Base-by-base conservation (phyloP, 106 monocot genomes). In the Gastrodia elata region DNA sequence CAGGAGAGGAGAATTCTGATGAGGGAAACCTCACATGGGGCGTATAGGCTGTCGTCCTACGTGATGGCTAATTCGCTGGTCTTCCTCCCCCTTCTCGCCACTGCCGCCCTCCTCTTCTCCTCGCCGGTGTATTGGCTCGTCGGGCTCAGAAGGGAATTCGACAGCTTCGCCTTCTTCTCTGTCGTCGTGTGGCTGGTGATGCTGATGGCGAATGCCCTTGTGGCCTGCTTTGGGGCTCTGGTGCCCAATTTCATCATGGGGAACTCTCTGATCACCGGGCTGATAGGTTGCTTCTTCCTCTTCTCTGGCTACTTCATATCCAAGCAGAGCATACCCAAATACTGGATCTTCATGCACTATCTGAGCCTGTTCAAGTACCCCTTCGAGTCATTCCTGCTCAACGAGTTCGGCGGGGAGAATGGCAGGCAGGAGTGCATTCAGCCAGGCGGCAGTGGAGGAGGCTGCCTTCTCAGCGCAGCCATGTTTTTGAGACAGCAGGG, bases 311-410 rank as follows among this genome's bases (percentile, higher is more conserved):
- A 97, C 77, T 97, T 97, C 80, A 90, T 97, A 8, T 58, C 97
- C 3, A 87, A 79, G 75, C 64, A 88, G 34, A 83, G 49, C 76
- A 97, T 93, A 64, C 97, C 97, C 27, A 86, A 68, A 59, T 97
- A 97, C 79, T 97, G 97, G 92, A 77, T 88, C 1, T 92, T 90
- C 82, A 90, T 97, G 97, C 88, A 93, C 72, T 97, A 97, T 65
- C 32, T 93, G 56, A 97, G 97, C 85, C 64, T 97, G 83, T 97
- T 97, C 78, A 97, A 90, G 92, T 93, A 91, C 70, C 97, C 97
- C 0, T 97, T 97, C 24, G 97, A 93, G 76, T 90, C 84, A 5
- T 85, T 97, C 61, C 20, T 97, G 65, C 64, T 93, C 15, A 97
- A 90, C 35, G 92, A 97, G 77, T 97, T 88, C 18, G 95, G 92